These are phyloP conservation scores for Prosopis cineraria DNA, from an alignment of 306 rosid species.

Conservation along the genomic window DNA sequence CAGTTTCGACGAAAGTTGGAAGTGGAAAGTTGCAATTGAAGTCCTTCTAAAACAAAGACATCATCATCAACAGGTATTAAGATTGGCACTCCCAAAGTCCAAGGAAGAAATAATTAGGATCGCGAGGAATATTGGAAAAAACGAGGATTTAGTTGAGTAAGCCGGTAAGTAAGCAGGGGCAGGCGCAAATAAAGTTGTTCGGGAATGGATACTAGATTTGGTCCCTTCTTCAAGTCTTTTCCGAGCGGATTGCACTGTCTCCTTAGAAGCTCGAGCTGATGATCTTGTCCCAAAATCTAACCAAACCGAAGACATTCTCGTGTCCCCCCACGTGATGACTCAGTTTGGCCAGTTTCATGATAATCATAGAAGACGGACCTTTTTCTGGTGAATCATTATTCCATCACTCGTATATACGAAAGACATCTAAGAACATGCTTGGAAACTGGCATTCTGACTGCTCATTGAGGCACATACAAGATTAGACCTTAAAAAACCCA, in stretches of 20 bases:
- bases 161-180: no score
- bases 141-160: not conserved
- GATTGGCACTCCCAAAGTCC: not conserved
- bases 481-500: no score
- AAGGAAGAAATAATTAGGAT: not conserved
- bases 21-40: not conserved
- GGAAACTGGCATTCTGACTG: no score
- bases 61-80: not conserved
- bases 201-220: not conserved
- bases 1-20: not conserved
- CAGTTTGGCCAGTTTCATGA: not conserved
- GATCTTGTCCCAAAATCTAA: not conserved
- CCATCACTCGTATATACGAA: no score
- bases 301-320: not conserved
- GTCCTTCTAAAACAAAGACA: not conserved
- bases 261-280: not conserved
- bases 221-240: not conserved
- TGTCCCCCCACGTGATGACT: not conserved
- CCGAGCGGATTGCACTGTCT: not conserved
- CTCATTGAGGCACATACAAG: no score
- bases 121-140: not conserved
- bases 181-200: not conserved
- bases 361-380: not conserved
- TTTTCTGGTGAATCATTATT: no score
- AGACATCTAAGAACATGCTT: no score